Percentiles rank a stretch among this genome's conserved stretches.
phyloP scores from a whole-genome alignment of 2,329 filamentous ascomycete species.

The Fusarium sp. region DNA sequence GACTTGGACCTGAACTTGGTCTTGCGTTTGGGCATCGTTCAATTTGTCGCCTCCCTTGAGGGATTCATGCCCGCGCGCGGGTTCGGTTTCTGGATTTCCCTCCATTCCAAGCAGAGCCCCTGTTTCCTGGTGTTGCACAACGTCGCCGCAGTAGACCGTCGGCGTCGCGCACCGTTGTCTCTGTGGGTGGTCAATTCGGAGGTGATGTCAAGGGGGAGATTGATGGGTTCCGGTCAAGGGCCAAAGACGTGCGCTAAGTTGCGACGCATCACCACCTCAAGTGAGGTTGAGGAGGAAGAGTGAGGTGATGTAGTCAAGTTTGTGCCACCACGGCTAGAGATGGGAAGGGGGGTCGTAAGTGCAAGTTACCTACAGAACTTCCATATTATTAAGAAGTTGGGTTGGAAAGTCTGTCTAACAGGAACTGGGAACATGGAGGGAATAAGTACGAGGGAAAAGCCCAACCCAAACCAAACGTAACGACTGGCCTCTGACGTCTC shows the following conservation, averaged over 20 bases:
- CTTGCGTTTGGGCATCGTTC: slow-evolving; percentile 7
- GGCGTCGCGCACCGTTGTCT: neutral
- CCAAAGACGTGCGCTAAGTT: slow-evolving; percentile 7
- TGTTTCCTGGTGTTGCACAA: slow-evolving; percentile 20
- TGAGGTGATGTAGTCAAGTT: neutral
- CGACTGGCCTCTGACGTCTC: neutral
- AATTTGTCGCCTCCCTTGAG: slow-evolving; percentile 1
- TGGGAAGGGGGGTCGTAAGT: neutral
- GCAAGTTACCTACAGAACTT: neutral
- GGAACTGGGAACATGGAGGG: neutral
- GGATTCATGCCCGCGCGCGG: slow-evolving; percentile 17
- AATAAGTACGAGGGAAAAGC: neutral
- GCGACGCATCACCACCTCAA: slow-evolving; percentile 20
- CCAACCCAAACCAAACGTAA: neutral
- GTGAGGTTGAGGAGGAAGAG: slow-evolving; percentile 10
- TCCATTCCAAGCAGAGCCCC: slow-evolving; percentile 39
- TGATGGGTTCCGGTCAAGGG: slow-evolving; percentile 4
- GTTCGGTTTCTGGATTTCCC: slow-evolving; percentile 35
- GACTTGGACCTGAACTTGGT: slow-evolving; percentile 5
- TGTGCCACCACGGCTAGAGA: neutral
- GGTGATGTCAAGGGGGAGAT: neutral
- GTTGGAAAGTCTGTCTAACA: neutral
- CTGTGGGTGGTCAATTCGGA: slow-evolving; percentile 8
- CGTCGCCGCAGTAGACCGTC: neutral
- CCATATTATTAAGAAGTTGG: slow-evolving; percentile 1